phyloP scores from a whole-genome alignment of 495 filamentous ascomycete species.

The Saxophila tyrrhenica region DNA sequence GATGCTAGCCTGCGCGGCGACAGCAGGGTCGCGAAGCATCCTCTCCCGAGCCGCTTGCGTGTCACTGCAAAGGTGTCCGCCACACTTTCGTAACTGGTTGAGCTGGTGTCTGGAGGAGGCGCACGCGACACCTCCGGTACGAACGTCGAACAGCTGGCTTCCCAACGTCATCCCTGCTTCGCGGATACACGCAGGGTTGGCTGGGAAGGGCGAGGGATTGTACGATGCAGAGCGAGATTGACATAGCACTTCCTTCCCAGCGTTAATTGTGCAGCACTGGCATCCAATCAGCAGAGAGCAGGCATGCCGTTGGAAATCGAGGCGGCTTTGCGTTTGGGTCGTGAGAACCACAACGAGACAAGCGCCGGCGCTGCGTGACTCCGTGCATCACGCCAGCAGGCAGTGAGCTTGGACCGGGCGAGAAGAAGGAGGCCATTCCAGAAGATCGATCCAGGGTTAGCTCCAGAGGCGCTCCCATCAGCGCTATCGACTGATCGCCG shows the following conservation, averaged over 20 bases:
- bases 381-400: not conserved
- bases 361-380: slow-evolving; percentile 1
- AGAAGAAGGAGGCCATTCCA: not conserved
- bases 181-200: no score
- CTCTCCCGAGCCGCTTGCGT: no score
- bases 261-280: not conserved
- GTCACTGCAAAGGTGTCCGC: no score
- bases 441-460: slow-evolving; percentile 1
- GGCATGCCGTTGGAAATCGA: not conserved
- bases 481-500: not conserved
- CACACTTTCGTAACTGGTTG: no score
- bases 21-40: not conserved
- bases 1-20: not conserved
- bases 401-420: not conserved
- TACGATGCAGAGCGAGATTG: no score
- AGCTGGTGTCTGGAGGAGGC: no score
- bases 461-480: not conserved
- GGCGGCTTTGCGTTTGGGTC: not conserved
- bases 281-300: not conserved
- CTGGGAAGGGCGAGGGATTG: no score
- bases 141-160: no score
- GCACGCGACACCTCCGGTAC: no score
- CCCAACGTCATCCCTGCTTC: no score
- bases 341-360: no score
- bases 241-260: not conserved